phyloP scores from a whole-genome alignment of 768 basidiomycete genomes.

The Albatrellus ellisii region DNA sequence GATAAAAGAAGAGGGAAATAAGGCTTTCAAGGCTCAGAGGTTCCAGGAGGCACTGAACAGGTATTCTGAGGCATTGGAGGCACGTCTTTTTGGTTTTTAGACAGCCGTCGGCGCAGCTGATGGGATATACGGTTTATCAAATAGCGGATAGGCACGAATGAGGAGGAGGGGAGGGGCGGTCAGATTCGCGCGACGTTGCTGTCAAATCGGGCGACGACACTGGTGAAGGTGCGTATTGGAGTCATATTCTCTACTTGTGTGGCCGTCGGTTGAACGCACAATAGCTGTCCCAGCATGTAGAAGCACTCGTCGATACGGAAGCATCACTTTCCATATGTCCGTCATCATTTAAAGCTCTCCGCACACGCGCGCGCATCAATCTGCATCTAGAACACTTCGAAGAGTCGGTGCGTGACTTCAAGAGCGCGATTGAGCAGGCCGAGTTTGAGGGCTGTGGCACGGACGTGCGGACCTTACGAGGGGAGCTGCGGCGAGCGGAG shows the following conservation, averaged over 20 bases:
- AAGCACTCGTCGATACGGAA: constrained; percentile 61
- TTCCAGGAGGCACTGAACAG: constrained; percentile 49
- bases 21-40: constrained; percentile 50
- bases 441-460: constrained; percentile 46
- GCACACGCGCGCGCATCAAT: constrained; percentile 73
- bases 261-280: background rate
- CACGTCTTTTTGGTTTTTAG: constrained; percentile 17
- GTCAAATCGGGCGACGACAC: constrained; percentile 74
- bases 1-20: constrained; percentile 78
- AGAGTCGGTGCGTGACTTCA: constrained; percentile 60
- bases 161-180: constrained; percentile 69
- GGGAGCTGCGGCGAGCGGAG: constrained; percentile 73
- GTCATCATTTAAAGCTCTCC: constrained; percentile 71
- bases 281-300: constrained; percentile 50
- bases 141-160: constrained; percentile 52
- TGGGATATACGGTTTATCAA: background rate
- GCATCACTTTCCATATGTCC: constrained; percentile 49
- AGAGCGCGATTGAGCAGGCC: constrained; percentile 64
- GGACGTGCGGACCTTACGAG: constrained; percentile 47
- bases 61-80: constrained; percentile 64
- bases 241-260: constrained; percentile 2
- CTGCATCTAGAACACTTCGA: constrained; percentile 69
- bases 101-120: too few species aligned
- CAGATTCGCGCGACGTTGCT: constrained; percentile 69
- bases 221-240: constrained; percentile 43